Evolutionary conservation across 2,329 filamentous ascomycete species (phyloP), one percentile per base, ranked within the genome.

Genomic region (Nemania sp.): DNA sequence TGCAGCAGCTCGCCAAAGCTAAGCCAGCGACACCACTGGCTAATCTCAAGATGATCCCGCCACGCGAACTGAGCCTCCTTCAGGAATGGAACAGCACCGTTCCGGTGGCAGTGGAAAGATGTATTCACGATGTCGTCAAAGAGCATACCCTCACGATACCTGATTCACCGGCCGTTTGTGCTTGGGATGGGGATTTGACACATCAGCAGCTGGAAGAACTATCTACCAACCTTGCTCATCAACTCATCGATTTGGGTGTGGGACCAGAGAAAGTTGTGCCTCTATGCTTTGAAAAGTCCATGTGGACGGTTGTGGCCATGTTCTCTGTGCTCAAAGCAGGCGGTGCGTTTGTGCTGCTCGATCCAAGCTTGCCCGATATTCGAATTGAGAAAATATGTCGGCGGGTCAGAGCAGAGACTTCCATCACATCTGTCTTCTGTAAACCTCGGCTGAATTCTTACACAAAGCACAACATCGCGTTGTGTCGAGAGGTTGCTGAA

Each of bases 241-340:
- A 56, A 20, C 61, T 70, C 5, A 46, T 63, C 11, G 45, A 59
- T 12, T 43, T 50, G 1, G 63, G 66, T 11, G 56, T 76, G 6
- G 50, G 58, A 0, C 62, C 62, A 0, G 71, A 71, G 23, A 56
- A 55, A 2, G 31, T 72, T 0, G 64, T 74, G 4, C 69, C 70
- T 0, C 48, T 74, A 31, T 68, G 64, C 48, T 72, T 72, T 37
- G 66, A 71, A 20, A 73, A 72, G 56, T 71, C 68, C 5, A 61
- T 56, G 19, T 73, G 67, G 68, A 63, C 62, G 1, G 52, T 67
- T 3, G 62, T 72, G 14, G 65, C 68, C 0, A 69, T 72, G 53
- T 54, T 74, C 11, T 68, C 63, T 2, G 64, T 72, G 3, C 54
- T 73, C 22, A 73, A 73, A 36, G 66, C 70, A 1, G 50, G 50